These are phyloP conservation scores for Lentinula detonsa DNA, from an alignment of 768 basidiomycete genomes.

Conservation along the genomic window DNA sequence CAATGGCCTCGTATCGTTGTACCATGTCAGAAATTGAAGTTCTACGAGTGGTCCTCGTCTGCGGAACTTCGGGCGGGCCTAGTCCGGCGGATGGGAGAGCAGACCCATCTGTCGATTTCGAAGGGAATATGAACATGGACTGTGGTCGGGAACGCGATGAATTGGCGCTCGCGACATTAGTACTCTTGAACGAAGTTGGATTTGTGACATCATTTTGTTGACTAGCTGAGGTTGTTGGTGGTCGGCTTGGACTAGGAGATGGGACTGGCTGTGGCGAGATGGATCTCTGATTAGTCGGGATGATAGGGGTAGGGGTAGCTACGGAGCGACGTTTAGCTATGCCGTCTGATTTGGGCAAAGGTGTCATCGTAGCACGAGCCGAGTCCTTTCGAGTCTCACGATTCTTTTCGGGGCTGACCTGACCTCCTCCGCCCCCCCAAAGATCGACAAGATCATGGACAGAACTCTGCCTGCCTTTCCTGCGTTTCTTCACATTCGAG, in stretches of 20 bases:
- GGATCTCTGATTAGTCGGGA: conserved; percentile 10
- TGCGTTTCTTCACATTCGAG: conserved; percentile 20
- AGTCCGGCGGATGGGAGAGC: conserved; percentile 30
- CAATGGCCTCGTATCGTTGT: conserved; percentile 71
- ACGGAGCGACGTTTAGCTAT: conserved; percentile 5
- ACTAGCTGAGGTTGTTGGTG: neutral
- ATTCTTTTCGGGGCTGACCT: conserved; percentile 3
- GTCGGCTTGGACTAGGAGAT: conserved; percentile 4
- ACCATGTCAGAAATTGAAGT: conserved; percentile 88
- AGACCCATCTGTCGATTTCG: conserved; percentile 37
- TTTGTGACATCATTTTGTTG: neutral
- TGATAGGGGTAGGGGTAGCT: conserved; percentile 2
- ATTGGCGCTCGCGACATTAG: conserved; percentile 11
- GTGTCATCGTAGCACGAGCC: conserved; percentile 8
- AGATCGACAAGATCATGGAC: conserved; percentile 80
- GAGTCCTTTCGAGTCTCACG: conserved; percentile 11
- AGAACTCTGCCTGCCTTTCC: conserved; percentile 66
- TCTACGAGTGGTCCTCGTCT: conserved; percentile 42
- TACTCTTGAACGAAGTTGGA: conserved; percentile 9
- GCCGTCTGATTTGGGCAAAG: neutral
- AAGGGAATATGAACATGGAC: conserved; percentile 74
- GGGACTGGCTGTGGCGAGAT: conserved; percentile 20
- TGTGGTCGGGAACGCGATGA: conserved; percentile 62
- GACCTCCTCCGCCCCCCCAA: conserved; percentile 51
- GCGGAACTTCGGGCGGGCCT: conserved; percentile 40